Percentiles rank a stretch among this genome's conserved stretches.
Evolutionary conservation across 177 flowering plant species (phyloP).

Genomic region (Vitis hybrid): DNA sequence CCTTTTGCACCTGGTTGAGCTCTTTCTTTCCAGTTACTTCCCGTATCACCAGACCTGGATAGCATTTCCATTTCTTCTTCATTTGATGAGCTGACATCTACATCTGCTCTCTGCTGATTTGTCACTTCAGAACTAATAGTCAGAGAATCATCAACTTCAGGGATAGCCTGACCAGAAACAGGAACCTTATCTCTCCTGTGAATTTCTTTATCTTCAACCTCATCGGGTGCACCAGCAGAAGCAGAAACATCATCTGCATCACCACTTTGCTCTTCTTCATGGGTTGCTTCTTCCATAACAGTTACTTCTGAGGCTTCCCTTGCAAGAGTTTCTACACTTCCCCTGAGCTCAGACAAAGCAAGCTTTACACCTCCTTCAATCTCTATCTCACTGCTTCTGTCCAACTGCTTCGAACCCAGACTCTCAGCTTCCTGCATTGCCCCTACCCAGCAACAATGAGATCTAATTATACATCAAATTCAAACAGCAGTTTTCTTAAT

Average conservation of each 20-base stretch:
- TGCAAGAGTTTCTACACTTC: conserved; percentile 17
- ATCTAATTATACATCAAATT: conserved; percentile 59
- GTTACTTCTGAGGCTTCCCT: conserved; percentile 12
- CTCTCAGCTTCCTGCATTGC: conserved; percentile 86
- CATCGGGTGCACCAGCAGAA: conserved; percentile 6
- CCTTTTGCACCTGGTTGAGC: conserved; percentile 13
- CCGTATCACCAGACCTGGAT: conserved; percentile 4
- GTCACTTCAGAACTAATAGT: conserved; percentile 9
- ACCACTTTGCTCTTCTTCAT: conserved; percentile 10
- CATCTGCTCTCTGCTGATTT: conserved; percentile 17
- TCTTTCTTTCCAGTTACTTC: conserved; percentile 3
- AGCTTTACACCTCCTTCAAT: conserved; percentile 23
- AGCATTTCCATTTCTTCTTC: conserved; percentile 7
- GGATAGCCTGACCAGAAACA: conserved; percentile 8
- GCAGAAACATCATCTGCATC: conserved; percentile 17
- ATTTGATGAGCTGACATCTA: conserved; percentile 5
- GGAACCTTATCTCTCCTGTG: conserved; percentile 10
- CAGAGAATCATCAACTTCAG: conserved; percentile 15
- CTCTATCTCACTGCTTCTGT: conserved; percentile 22
- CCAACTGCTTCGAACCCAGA: conserved; percentile 39
- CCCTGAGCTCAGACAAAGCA: conserved; percentile 10
- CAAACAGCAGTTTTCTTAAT: conserved; percentile 19
- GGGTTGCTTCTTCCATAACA: conserved; percentile 14
- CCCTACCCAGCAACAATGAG: conserved; percentile 95
- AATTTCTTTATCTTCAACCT: too few species aligned